phyloP scores from a whole-genome alignment of 2,329 filamentous ascomycete species.

The Drechmeria coniospora region DNA sequence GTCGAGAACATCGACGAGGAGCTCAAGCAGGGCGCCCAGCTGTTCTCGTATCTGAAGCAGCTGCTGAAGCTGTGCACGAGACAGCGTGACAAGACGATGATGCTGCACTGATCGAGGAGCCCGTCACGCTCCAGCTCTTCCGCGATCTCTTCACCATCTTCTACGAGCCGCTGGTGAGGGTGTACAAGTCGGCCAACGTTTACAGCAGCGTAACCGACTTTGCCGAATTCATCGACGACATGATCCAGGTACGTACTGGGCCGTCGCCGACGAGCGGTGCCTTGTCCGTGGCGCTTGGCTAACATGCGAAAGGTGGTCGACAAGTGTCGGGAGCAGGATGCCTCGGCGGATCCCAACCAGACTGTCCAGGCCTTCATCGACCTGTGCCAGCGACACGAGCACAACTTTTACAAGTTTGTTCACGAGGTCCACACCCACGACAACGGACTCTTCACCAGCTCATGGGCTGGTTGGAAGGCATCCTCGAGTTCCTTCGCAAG shows the following conservation, averaged over 20 bases:
- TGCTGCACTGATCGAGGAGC: constrained; percentile 93
- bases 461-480: constrained; percentile 95
- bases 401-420: constrained; percentile 97
- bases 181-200: constrained; percentile 97
- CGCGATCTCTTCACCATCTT: constrained; percentile 96
- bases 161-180: constrained; percentile 89
- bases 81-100: constrained; percentile 92
- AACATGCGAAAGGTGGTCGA: constrained; percentile 50
- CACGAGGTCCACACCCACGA: constrained; percentile 96
- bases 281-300: no score
- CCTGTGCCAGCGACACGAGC: constrained; percentile 82
- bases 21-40: constrained; percentile 73
- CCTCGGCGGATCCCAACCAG: constrained; percentile 90
- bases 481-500: constrained; percentile 79
- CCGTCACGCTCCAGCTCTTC: constrained; percentile 92
- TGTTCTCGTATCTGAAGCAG: constrained; percentile 92
- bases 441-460: constrained; percentile 92
- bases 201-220: constrained; percentile 97
- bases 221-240: constrained; percentile 80
- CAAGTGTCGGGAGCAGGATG: constrained; percentile 55
- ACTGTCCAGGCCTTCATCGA: constrained; percentile 98
- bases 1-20: constrained; percentile 84
- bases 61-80: constrained; percentile 82
- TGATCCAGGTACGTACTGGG: constrained; percentile 63
- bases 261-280: no score